Evolutionary conservation across 2,329 filamentous ascomycete species (phyloP), one percentile per base, ranked within the genome.

Genomic region (Dichotomopilus funicola): DNA sequence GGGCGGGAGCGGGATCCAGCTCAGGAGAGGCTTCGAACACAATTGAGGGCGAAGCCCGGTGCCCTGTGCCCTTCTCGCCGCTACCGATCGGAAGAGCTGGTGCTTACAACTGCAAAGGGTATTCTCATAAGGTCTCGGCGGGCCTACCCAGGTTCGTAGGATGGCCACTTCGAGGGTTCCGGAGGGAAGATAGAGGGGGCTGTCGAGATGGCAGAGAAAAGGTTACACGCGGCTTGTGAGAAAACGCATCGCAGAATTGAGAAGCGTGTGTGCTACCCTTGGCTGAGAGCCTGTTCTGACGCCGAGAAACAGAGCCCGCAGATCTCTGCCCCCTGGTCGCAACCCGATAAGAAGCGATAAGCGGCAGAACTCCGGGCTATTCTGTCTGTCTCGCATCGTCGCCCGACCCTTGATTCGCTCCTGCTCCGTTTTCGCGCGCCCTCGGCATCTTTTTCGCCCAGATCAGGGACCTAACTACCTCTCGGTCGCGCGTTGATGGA

Each of bases 321-420:
- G 62, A 63, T 63, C 62, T 63, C 61, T 61, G 51, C 55, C 36
- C 60, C 59, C 48, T 42, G 48, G 50, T 47, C 56, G 51, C 55
- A n/a, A 9, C 11, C 40, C 46, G 61, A 63, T 63, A 62, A 48
- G 31, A 4, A 1, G 9, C 61, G 62, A 64, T 64, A 64, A 61
- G 59, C 40, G 62, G 62, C 35, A 56, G 53, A 64, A 64, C 52
- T 9, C 61, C 62, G 62, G 31, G 27, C 27, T 8, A 27, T 38
- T 10, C 36, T 33, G 19, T 11, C 34, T 34, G 12, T 38, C 10
- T 35, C 11, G 8, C 35, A 27, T 33, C 35, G 3, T 9, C 1
- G 7, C 36, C 7, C 34, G 34, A 36, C 34, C 36, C 49, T 12
- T 35, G 31, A 6, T 45, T 6, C 44, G 13, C 12, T 11, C 11